Conservation (phyloP, 1,284 basidiomycete genomes). For the Ustilago cynodontis region DNA sequence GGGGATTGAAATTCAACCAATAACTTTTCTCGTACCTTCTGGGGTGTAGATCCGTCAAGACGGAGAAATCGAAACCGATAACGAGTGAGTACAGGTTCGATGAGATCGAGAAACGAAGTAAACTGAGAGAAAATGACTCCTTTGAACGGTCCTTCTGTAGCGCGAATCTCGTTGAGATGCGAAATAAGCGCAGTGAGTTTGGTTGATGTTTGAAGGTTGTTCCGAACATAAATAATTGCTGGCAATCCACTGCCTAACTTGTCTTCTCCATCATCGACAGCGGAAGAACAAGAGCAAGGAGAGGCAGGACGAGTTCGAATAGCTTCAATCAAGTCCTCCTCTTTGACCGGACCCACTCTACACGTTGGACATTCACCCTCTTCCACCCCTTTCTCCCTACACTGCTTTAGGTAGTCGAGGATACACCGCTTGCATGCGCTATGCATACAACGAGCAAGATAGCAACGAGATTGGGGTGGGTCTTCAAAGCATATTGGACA, state of each 20-base stretch:
- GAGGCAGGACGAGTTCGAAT: slow-evolving; percentile 64
- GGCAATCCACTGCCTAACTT: neutral
- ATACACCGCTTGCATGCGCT: slow-evolving; percentile 83
- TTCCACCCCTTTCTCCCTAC: slow-evolving; percentile 78
- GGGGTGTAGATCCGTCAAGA: slow-evolving; percentile 92
- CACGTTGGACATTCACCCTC: slow-evolving; percentile 69
- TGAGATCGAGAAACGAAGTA: slow-evolving; percentile 70
- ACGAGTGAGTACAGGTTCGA: slow-evolving; percentile 56
- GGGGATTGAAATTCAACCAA: slow-evolving; percentile 81
- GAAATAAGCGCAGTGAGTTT: slow-evolving; percentile 82
- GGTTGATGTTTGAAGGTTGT: slow-evolving; percentile 87
- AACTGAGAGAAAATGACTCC: slow-evolving; percentile 71
- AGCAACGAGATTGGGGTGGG: slow-evolving; percentile 54
- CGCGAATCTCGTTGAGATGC: slow-evolving; percentile 75
- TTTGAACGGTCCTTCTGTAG: slow-evolving; percentile 71
- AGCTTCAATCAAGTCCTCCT: slow-evolving; percentile 75
- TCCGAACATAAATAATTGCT: slow-evolving; percentile 71
- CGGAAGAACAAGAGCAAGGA: neutral
- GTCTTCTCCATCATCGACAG: neutral
- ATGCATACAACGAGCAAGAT: slow-evolving; percentile 70
- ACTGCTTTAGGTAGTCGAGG: slow-evolving; percentile 77
- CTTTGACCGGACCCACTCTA: slow-evolving; percentile 69
- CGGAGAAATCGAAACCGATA: slow-evolving; percentile 56
- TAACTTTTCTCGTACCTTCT: slow-evolving; percentile 82
- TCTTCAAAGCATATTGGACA: slow-evolving; percentile 70